Evolutionary conservation across 2,329 filamentous ascomycete species (phyloP).

Genomic region (Trichoderma sp.): DNA sequence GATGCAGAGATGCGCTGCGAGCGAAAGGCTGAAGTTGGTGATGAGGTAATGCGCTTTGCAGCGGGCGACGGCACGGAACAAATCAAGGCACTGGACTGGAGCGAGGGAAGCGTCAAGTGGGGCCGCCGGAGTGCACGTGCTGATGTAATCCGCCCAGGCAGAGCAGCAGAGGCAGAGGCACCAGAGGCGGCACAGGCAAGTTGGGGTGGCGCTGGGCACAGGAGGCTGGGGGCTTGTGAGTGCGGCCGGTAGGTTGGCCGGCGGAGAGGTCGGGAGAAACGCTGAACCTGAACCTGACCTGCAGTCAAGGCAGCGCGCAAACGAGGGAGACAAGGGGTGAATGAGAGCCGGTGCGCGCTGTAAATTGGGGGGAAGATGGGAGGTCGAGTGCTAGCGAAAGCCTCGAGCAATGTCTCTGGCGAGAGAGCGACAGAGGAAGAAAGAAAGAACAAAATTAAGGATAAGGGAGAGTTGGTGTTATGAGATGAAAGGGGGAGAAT

Average conservation of each 20-base stretch:
- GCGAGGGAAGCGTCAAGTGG: constrained; percentile 19
- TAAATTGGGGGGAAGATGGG: constrained; percentile 1
- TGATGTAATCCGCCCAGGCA: constrained; percentile 33
- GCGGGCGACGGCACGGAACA: neutral
- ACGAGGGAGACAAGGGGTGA: constrained; percentile 18
- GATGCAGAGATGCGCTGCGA: constrained; percentile 12
- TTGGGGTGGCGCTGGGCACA: constrained; percentile 19
- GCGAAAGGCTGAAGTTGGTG: neutral
- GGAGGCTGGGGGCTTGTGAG: constrained; percentile 22
- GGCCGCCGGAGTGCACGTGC: constrained; percentile 26
- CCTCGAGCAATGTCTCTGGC: constrained; percentile 35
- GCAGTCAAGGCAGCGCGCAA: constrained; percentile 17
- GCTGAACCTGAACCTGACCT: constrained; percentile 17
- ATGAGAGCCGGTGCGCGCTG: constrained; percentile 15
- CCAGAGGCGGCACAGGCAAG: no score
- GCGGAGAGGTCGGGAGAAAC: constrained; percentile 29
- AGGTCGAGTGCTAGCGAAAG: constrained; percentile 50
- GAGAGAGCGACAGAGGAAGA: constrained; percentile 26
- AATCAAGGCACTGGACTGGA: constrained; percentile 16
- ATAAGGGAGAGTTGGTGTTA: constrained; percentile 18
- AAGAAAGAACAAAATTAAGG: constrained; percentile 29
- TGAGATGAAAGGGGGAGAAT: constrained; percentile 16
- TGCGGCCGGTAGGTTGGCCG: constrained; percentile 24
- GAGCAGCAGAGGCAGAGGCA: no score
- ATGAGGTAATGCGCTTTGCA: constrained; percentile 6